Percentiles rank a stretch among this genome's conserved stretches.
Evolutionary conservation across 1,139 yeast species (phyloP).

Genomic region (Magnusiomyces ingens): DNA sequence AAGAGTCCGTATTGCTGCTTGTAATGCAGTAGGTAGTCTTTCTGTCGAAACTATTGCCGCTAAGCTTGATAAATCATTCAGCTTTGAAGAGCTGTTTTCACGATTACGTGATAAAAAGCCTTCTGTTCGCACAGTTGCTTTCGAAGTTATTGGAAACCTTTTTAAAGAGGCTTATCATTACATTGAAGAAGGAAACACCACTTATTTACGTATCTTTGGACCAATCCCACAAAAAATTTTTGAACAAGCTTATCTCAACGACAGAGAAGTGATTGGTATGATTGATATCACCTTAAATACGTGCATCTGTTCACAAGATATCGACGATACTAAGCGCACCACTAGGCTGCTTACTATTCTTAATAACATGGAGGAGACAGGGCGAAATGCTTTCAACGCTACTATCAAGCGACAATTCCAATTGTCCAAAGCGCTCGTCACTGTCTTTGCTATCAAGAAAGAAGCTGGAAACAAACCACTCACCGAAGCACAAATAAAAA

Average conservation of each 20-base stretch:
- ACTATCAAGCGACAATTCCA: conserved; percentile 55
- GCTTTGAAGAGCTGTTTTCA: neutral
- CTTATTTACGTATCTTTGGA: conserved; percentile 27
- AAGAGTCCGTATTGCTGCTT: conserved; percentile 59
- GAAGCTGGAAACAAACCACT: conserved; percentile 20
- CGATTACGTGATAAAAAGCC: conserved; percentile 37
- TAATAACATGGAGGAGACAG: conserved; percentile 44
- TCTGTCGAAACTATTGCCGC: conserved; percentile 36
- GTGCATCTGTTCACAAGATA: conserved; percentile 50
- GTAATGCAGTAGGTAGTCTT: conserved; percentile 39
- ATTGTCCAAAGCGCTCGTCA: conserved; percentile 37
- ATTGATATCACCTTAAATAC: conserved; percentile 61
- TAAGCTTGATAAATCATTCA: conserved; percentile 9
- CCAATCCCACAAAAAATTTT: conserved; percentile 64
- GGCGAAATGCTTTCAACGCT: conserved; percentile 61
- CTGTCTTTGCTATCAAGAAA: conserved; percentile 26
- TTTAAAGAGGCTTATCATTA: conserved; percentile 37
- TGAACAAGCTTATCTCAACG: conserved; percentile 69
- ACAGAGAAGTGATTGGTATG: conserved; percentile 55
- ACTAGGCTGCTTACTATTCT: conserved; percentile 47
- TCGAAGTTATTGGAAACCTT: conserved; percentile 48
- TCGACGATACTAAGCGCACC: conserved; percentile 45
- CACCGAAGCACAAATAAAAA: conserved; percentile 24
- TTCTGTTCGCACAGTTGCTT: conserved; percentile 58
- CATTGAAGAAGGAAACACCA: conserved; percentile 16